phyloP scores from a whole-genome alignment of 371 early-diverging fungal species.

The Actinomortierella wolfii region DNA sequence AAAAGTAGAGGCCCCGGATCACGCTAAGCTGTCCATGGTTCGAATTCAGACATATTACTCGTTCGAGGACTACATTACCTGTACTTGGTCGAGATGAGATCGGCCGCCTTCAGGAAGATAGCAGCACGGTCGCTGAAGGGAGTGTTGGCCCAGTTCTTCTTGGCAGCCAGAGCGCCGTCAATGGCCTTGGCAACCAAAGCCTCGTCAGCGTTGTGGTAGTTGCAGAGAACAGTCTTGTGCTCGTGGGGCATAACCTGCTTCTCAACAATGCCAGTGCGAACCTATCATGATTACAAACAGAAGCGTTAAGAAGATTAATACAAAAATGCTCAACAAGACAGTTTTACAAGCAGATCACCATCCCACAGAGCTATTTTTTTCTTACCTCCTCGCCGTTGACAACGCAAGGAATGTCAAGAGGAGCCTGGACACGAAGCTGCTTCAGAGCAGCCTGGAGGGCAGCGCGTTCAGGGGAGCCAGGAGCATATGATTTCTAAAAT shows the following conservation, averaged over 20 bases:
- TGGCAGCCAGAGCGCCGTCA: slow-evolving; percentile 86
- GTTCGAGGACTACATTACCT: slow-evolving; percentile 52
- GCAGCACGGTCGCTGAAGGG: slow-evolving; percentile 95
- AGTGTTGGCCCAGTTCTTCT: slow-evolving; percentile 89
- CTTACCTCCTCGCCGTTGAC: slow-evolving; percentile 85
- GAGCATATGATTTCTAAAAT: slow-evolving; percentile 72
- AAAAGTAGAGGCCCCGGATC: too few species aligned
- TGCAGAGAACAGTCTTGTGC: slow-evolving; percentile 80
- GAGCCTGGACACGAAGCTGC: slow-evolving; percentile 72
- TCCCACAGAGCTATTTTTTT: background rate
- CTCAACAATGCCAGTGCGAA: slow-evolving; percentile 66
- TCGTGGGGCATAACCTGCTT: slow-evolving; percentile 86
- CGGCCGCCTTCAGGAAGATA: slow-evolving; percentile 98
- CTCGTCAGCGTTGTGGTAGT: slow-evolving; percentile 84
- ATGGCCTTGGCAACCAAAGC: slow-evolving; percentile 84
- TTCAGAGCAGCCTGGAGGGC: slow-evolving; percentile 79
- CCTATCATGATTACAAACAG: slow-evolving; percentile 31
- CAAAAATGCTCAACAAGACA: background rate
- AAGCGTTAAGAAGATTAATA: background rate
- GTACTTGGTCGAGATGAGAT: slow-evolving; percentile 89
- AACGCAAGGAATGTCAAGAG: slow-evolving; percentile 82
- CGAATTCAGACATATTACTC: slow-evolving; percentile 4
- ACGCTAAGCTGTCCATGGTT: too few species aligned
- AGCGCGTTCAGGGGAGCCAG: slow-evolving; percentile 80
- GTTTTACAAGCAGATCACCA: background rate